Base-by-base conservation (phyloP, 108 stramenopile species). In the Pelagomonas calceolata region DNA sequence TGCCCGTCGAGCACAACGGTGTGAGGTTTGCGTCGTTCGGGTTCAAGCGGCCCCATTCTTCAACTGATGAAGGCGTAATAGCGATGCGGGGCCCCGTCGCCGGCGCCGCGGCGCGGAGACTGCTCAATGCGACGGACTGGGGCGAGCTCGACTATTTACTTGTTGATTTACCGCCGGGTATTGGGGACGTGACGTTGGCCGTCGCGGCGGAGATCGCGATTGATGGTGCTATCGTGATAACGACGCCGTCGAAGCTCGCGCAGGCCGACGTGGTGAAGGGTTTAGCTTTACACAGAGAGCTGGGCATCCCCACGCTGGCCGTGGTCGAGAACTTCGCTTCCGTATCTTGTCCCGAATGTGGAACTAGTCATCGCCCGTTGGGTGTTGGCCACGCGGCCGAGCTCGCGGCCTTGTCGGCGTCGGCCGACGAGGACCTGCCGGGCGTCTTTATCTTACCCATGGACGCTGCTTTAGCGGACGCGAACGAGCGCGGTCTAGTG, bases 161-260 rank as follows among this genome's bases (percentile, higher is more conserved):
- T 7, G 77, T 99, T 26, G 99, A 99, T 77, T 74, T 99, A 80
- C 99, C 99, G 12, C 99, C 93, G 9, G 99, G 99, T 4, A 98
- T 97, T 7, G 99, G 99, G 0, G 99, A 99, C 80, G 94, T 99
- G 0, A 94, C 96, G 75, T 81, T 99, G 63, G 93, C 92, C 64
- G 86, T 98, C 21, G 93, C 92, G 35, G 97, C 98, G 84, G 87
- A 94, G 21, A 67, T 96, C n/a, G 74, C 89, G 65, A 70, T 99
- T 32, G 91, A 89, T 35, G 96, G 94, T 32, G 95, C 96, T n/a
- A 96, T 99, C 37, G 87, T 95, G 9, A 97, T 99, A 29, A 98
- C 99, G 16, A 99, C 99, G 5, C 99, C 99, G 35, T 94, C 95
- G 33, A 80, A 84, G 32, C 88, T 99, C 30, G 91, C 93, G 26